phyloP scores from a whole-genome alignment of 768 basidiomycete species.

The Clitopilus hobsonii region DNA sequence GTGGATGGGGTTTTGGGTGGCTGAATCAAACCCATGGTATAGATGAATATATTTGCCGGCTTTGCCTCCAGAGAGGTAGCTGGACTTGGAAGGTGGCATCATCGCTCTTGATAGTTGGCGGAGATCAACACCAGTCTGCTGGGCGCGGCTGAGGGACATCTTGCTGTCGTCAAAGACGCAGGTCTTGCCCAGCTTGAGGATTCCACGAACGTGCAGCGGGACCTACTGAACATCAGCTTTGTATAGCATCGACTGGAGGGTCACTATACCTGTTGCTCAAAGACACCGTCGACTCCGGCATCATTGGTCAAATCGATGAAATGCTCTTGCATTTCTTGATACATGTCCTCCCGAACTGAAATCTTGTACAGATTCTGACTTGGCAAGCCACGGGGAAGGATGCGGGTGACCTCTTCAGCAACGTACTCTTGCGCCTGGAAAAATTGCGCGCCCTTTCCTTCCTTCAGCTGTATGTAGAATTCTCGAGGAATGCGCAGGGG shows the following conservation, averaged over 20 bases:
- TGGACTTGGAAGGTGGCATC: conserved; percentile 51
- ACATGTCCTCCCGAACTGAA: conserved; percentile 77
- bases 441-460: conserved; percentile 46
- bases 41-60: conserved; percentile 78
- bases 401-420: conserved; percentile 67
- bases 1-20: conserved; percentile 71
- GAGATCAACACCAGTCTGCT: conserved; percentile 79
- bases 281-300: conserved; percentile 92
- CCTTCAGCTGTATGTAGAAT: conserved; percentile 90
- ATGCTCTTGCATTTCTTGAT: conserved; percentile 80
- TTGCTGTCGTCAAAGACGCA: conserved; percentile 64
- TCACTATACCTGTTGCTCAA: conserved; percentile 74
- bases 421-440: conserved; percentile 71
- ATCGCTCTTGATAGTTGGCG: conserved; percentile 67
- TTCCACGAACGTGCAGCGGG: conserved; percentile 74
- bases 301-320: conserved; percentile 92
- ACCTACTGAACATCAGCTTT: conserved; percentile 51
- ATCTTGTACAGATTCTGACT: conserved; percentile 81
- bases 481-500: conserved; percentile 84
- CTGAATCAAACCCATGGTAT: conserved; percentile 82
- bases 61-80: conserved; percentile 72
- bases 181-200: conserved; percentile 81
- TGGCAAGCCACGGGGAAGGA: conserved; percentile 74
- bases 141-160: conserved; percentile 77
- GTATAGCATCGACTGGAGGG: too few species aligned